Evolutionary conservation across 495 filamentous ascomycete genomes (phyloP).

Genomic region (Xylaria scruposa): DNA sequence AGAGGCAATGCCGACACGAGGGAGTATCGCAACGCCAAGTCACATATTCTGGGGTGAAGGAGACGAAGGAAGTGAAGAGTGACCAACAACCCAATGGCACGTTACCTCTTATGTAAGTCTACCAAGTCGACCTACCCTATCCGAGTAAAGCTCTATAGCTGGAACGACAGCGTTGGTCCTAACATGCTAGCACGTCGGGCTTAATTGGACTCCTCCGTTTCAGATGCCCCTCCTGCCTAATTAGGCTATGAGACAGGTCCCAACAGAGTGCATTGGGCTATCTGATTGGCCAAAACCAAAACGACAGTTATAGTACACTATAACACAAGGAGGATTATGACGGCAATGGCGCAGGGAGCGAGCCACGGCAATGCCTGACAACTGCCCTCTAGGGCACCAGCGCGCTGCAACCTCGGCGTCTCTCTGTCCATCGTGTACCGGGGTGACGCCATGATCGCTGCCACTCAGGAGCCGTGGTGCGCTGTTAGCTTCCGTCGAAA

Average conservation of each 20-base stretch:
- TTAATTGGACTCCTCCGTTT: conserved; percentile 17
- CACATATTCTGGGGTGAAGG: conserved; percentile 14
- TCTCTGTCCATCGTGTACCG: not conserved
- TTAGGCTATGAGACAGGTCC: not conserved
- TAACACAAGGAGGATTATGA: conserved; percentile 12
- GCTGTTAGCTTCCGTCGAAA: not conserved
- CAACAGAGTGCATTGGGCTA: not conserved
- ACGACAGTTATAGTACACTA: not conserved
- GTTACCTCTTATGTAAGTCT: conserved; percentile 13
- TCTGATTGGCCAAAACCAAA: conserved; percentile 4
- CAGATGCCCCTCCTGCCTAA: conserved; percentile 26
- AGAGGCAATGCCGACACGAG: conserved; percentile 16
- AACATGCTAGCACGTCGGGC: not conserved
- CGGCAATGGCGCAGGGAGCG: conserved; percentile 19
- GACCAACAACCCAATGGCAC: conserved; percentile 16
- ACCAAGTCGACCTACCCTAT: conserved; percentile 11
- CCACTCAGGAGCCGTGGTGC: not conserved
- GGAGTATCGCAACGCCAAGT: conserved; percentile 13
- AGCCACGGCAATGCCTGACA: conserved; percentile 24
- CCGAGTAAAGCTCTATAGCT: not conserved
- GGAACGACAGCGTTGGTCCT: conserved; percentile 8
- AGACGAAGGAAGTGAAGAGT: not conserved
- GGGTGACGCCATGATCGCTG: not conserved
- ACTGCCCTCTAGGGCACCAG: conserved; percentile 13
- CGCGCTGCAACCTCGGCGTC: conserved; percentile 29